These are phyloP conservation scores for Xanthoparmelia taractica DNA, from an alignment of 495 filamentous ascomycete genomes.

Conservation along the genomic window DNA sequence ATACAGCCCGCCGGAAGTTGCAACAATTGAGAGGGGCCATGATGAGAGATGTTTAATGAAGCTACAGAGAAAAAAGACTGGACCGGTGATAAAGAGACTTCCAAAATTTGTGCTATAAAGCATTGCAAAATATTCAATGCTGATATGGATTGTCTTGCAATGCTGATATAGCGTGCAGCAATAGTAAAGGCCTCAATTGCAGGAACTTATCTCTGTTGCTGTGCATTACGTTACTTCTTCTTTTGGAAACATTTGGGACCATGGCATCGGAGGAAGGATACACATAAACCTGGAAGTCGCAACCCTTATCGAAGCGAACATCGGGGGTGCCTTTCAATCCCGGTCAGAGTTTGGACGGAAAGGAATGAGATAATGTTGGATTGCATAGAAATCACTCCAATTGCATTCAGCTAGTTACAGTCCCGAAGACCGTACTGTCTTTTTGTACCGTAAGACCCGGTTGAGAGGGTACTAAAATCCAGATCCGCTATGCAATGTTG, in stretches of 20 bases:
- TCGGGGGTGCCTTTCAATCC: background rate
- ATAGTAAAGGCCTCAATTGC: background rate
- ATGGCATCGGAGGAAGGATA: background rate
- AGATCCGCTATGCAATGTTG: slow-evolving; percentile 20
- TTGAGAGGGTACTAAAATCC: slow-evolving; percentile 15
- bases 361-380: background rate
- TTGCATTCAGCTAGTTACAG: background rate
- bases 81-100: background rate
- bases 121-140: slow-evolving; percentile 9
- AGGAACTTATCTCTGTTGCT: background rate
- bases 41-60: background rate
- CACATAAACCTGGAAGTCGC: background rate
- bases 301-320: background rate
- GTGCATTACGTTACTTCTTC: background rate
- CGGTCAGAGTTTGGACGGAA: background rate
- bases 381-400: background rate
- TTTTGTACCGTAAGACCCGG: slow-evolving; percentile 3
- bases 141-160: background rate
- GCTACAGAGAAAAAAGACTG: background rate
- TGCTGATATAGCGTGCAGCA: background rate
- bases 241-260: background rate
- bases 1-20: slow-evolving; percentile 12
- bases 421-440: background rate
- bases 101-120: background rate
- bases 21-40: slow-evolving; percentile 21